Base-by-base conservation (phyloP, 768 basidiomycete genomes). In the Stropharia rugosoannulata region DNA sequence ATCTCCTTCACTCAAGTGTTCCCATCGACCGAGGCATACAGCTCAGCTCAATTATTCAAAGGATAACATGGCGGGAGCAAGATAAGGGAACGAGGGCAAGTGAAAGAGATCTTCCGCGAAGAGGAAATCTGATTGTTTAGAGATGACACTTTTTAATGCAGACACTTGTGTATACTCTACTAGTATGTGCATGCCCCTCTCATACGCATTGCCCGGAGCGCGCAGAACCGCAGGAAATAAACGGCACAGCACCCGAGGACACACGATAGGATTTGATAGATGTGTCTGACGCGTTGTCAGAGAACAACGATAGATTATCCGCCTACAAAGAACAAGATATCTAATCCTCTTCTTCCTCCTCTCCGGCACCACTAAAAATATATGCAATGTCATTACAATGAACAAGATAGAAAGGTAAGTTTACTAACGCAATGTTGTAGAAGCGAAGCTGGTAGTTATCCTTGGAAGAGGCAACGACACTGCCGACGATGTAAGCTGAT, bases 401-500 rank as follows among this genome's bases (percentile, higher is more conserved):
- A 32, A 10, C 29, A 32, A 10, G 6, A 4, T 22, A 22, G 22
- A 32, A 10, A 10, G 29, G 9, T 32, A 32, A 32, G 5, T 7
- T 32, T 32, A 80, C 88, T 58, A 77, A 89, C 89, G 87, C 87
- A 59, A 94, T 90, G 71, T 93, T 94, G 80, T 91, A 95, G 89
- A 95, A 96, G 64, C 89, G 84, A 62, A 99, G 87, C 68, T 95
- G 87, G 77, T 98, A 99, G 65, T 81, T 84, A 71, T 97, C 93
- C 80, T 98, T 97, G 51, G 86, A 82, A 29, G 93, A 87, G 40
- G 97, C 93, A 63, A 98, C 93, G 62, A 99, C 96, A 54, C 87
- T 88, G 29, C 52, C 11, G 49, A 53, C 55, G 60, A n/a, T 15
- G 43, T 18, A n/a, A 44, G 18, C 4, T 18, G 38, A 44, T 7